Conservation (phyloP, 345 rosid species). For the Durio zibethinus region DNA sequence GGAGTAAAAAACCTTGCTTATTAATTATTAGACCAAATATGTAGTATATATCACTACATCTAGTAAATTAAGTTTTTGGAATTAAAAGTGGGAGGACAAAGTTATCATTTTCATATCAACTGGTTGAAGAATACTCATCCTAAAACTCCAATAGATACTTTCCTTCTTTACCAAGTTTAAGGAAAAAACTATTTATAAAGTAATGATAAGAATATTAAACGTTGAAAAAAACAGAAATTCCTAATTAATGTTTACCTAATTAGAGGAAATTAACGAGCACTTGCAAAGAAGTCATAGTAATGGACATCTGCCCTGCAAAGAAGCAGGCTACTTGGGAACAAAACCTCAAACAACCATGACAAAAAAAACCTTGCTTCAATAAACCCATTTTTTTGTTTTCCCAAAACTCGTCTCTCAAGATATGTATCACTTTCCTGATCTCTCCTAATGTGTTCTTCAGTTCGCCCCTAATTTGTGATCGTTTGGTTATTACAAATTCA, state of each 20-base stretch:
- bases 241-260: neutral
- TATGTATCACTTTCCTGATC: neutral
- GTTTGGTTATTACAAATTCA: neutral
- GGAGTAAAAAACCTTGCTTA: no score
- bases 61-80: no score
- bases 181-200: no score
- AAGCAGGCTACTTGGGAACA: neutral
- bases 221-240: no score
- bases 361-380: neutral
- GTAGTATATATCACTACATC: no score
- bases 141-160: no score
- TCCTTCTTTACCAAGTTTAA: no score
- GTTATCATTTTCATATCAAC: no score
- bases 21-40: no score
- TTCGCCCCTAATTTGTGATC: neutral
- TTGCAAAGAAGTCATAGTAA: constrained; percentile 7
- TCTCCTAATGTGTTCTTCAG: neutral
- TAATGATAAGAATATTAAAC: no score
- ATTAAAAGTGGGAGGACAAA: no score
- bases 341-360: neutral
- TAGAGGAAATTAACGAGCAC: neutral
- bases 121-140: no score
- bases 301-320: constrained; percentile 6
- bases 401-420: neutral
- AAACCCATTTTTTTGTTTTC: neutral